Base-by-base conservation (phyloP, 495 filamentous ascomycete species). In the Lophium mytilinum region DNA sequence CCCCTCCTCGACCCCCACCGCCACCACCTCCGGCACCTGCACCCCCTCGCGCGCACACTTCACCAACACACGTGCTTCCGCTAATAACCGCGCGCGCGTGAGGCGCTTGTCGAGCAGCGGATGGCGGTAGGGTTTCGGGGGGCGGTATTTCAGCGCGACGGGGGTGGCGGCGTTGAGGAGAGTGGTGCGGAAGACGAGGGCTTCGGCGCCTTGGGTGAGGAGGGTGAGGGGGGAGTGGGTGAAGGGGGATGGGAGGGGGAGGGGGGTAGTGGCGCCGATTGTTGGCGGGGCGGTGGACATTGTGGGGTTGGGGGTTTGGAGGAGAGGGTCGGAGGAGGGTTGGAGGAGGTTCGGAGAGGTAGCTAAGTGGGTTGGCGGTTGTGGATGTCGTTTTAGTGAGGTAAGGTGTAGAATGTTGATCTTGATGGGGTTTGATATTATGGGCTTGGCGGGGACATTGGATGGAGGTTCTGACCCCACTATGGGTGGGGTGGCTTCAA, bases 141-240 rank as follows among this genome's bases (percentile, higher is more conserved):
- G 93, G 11, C 93, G 90, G 79, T 94, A 83, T 75, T 98, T 98
- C 56, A 97, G 84, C 0, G 90, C 89, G 65, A 83, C 87, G 12
- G 86, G 82, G 45, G 80, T 78, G 56, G 72, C 61, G 55, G 88
- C 80, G 12, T 77, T 66, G 63, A 95, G 87, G 74, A 88, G 90
- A 61, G 80, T 83, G 9, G 91, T 92, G 63, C 80, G 81, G 86
- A 91, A 97, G 68, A 98, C 78, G 65, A 90, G 88, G 46, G 87
- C 89, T 81, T 98, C 93, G 70, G 93, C 93, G 74, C 93, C 93
- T 78, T 96, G 93, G 37, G 85, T 81, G 56, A 96, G 79, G 65
- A 93, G 75, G 14, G 74, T 69, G 58, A 77, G 73, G 48, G 80
- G 74, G 15, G 81, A 75, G 64, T 72, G 57, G 37, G 81, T 78